Percentiles rank a stretch among this genome's conserved stretches.
phyloP scores from a whole-genome alignment of 495 filamentous ascomycete species.

The Choiromyces venosus region DNA sequence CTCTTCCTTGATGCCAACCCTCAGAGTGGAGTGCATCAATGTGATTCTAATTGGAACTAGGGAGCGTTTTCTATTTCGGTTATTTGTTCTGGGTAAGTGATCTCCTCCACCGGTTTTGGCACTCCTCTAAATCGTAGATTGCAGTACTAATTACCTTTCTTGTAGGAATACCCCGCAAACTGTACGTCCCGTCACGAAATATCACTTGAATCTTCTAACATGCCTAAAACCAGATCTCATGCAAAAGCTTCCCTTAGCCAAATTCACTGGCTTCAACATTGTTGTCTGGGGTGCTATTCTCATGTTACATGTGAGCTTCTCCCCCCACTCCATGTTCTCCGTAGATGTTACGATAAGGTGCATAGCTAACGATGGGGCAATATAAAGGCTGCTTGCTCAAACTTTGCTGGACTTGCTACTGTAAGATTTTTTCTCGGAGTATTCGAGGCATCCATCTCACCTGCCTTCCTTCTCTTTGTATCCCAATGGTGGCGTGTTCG shows the following conservation, averaged over 20 bases:
- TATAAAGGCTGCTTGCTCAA: constrained; percentile 49
- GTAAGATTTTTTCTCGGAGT: constrained; percentile 61
- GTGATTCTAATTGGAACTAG: not conserved
- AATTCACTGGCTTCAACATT: constrained; percentile 59
- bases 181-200: not conserved
- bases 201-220: not conserved
- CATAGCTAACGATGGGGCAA: not conserved
- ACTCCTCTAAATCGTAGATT: not conserved
- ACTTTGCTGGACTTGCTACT: constrained; percentile 53
- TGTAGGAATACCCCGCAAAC: not conserved
- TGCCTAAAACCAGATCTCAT: constrained; percentile 38
- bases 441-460: constrained; percentile 64
- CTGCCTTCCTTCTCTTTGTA: constrained; percentile 56
- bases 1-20: not conserved
- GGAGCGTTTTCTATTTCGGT: not conserved
- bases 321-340: not conserved
- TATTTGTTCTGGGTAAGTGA: not conserved
- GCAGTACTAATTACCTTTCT: not conserved
- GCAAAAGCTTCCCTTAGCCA: constrained; percentile 50
- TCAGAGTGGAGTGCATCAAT: not conserved
- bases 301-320: constrained; percentile 16
- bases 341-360: not conserved
- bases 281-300: constrained; percentile 53
- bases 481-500: constrained; percentile 69
- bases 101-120: not conserved